These are phyloP conservation scores for Saccharomycopsis fibuligera DNA, from an alignment of 805 yeast species.

Conservation along the genomic window DNA sequence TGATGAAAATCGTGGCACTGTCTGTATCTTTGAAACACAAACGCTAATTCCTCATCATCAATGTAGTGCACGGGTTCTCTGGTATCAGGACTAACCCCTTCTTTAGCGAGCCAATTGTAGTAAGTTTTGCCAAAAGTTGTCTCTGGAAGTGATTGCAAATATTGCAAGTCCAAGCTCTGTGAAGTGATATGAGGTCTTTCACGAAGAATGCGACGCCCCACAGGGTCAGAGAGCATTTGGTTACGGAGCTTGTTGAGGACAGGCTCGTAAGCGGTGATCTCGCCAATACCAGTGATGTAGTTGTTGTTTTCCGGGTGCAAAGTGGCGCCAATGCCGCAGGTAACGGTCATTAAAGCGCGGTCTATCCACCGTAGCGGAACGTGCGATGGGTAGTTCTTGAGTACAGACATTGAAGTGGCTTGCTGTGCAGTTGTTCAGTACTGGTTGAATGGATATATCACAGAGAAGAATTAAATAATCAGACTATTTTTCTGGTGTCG, in stretches of 20 bases:
- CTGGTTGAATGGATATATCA: too few species aligned
- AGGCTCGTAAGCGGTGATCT: slow-evolving; percentile 73
- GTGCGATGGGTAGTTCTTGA: slow-evolving; percentile 56
- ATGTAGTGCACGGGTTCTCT: slow-evolving; percentile 83
- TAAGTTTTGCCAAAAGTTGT: slow-evolving; percentile 78
- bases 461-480: too few species aligned
- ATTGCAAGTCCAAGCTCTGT: slow-evolving; percentile 55
- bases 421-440: too few species aligned
- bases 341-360: slow-evolving; percentile 52
- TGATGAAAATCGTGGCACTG: slow-evolving; percentile 98
- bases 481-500: too few species aligned
- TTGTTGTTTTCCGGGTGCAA: slow-evolving; percentile 71
- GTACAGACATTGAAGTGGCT: slow-evolving; percentile 6
- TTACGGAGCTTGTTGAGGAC: slow-evolving; percentile 57
- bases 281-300: slow-evolving; percentile 80
- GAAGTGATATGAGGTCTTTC: slow-evolving; percentile 84
- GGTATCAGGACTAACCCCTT: slow-evolving; percentile 91
- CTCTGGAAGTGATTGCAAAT: slow-evolving; percentile 52
- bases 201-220: slow-evolving; percentile 70
- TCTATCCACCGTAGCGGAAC: slow-evolving; percentile 67
- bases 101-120: slow-evolving; percentile 72
- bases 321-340: slow-evolving; percentile 74
- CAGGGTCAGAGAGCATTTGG: slow-evolving; percentile 67
- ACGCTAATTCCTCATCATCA: slow-evolving; percentile 85
- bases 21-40: slow-evolving; percentile 86